phyloP scores from a whole-genome alignment of 768 basidiomycete species.

The Lactarius quietus region DNA sequence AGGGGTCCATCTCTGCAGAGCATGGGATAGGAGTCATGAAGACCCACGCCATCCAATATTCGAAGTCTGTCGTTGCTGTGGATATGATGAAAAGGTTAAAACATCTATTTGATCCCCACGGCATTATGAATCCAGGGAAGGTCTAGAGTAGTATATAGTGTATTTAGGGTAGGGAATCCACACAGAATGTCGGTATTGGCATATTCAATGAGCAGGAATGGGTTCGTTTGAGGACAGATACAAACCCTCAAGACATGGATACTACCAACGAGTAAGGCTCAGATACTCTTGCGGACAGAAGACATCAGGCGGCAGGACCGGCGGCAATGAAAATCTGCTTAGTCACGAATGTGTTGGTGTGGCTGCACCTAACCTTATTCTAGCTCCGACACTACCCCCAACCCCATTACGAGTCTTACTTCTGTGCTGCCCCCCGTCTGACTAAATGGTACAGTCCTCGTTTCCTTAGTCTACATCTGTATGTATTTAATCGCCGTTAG shows the following conservation, averaged over 20 bases:
- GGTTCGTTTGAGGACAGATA: no score
- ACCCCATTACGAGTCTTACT: conserved; percentile 28
- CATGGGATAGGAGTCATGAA: conserved; percentile 98
- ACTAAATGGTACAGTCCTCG: conserved; percentile 19
- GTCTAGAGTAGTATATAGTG: conserved; percentile 42
- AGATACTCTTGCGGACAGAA: no score
- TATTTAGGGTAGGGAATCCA: not conserved
- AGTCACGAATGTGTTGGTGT: conserved; percentile 3
- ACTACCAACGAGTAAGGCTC: no score
- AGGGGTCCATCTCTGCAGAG: conserved; percentile 94
- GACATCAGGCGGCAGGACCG: no score
- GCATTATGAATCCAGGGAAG: conserved; percentile 93
- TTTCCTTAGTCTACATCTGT: not conserved
- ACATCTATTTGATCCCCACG: conserved; percentile 79
- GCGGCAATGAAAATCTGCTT: not conserved
- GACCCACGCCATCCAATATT: conserved; percentile 83
- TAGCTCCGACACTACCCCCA: conserved; percentile 29
- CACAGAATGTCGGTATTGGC: no score
- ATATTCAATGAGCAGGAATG: no score
- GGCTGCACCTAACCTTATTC: conserved; percentile 29
- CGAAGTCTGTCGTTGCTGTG: conserved; percentile 75
- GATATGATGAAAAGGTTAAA: conserved; percentile 91
- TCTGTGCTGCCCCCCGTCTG: conserved; percentile 1
- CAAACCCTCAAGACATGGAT: no score
- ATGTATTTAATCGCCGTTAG: conserved; percentile 33